These are phyloP conservation scores for Russula dissimulans DNA, from an alignment of 768 basidiomycete genomes.

Conservation along the genomic window DNA sequence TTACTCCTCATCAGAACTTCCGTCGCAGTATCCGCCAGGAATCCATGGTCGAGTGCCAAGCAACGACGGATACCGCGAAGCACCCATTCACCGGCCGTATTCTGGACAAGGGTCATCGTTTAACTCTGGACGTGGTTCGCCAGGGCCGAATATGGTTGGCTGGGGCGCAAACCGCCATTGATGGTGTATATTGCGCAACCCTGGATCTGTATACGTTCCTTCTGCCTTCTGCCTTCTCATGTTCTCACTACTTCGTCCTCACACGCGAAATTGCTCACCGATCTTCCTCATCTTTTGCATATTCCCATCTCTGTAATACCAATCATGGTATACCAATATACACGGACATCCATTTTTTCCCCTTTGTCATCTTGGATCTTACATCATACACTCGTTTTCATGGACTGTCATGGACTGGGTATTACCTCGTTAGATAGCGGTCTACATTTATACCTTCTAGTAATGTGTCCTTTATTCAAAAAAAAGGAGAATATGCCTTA, in stretches of 20 bases:
- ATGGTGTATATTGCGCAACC: not conserved
- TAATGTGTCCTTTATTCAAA: not conserved
- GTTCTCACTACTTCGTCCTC: not conserved
- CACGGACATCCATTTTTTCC: not conserved
- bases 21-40: constrained; percentile 30
- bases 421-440: not conserved
- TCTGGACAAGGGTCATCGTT: constrained; percentile 21
- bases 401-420: not conserved
- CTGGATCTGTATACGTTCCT: not conserved
- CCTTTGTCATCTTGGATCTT: not conserved
- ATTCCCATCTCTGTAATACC: not conserved
- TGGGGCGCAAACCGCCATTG: constrained; percentile 4
- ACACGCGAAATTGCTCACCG: not conserved
- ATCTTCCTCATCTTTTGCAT: not conserved
- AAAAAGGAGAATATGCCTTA: not conserved
- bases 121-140: constrained; percentile 17
- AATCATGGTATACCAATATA: not conserved
- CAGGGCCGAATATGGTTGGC: constrained; percentile 4
- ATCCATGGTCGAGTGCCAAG: constrained; percentile 33
- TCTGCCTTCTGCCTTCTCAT: not conserved
- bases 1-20: constrained; percentile 26
- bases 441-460: not conserved
- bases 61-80: constrained; percentile 40
- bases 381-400: not conserved
- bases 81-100: constrained; percentile 53